A percentile compares a stretch with the other conserved stretches of the same genome.
Evolutionary conservation across 164 flowering plant species (phyloP).

Genomic region (Stephania yunnanensis): DNA sequence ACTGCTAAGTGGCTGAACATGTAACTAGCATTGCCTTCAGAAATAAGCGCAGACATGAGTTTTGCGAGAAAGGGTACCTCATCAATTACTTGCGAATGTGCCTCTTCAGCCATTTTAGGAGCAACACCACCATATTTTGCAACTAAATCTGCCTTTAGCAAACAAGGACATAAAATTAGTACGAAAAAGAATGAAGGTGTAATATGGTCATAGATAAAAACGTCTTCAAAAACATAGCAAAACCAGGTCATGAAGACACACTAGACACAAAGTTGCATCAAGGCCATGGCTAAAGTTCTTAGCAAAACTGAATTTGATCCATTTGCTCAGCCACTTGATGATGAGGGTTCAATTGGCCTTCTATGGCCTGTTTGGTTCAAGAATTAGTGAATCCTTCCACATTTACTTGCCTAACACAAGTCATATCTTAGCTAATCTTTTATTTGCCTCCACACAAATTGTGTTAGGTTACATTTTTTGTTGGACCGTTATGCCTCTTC

Average conservation of each 20-base stretch:
- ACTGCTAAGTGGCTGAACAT: too few species aligned
- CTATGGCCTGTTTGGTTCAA: not conserved
- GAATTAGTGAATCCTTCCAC: too few species aligned
- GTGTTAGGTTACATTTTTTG: too few species aligned
- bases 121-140: slow-evolving; percentile 88
- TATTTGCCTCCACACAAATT: too few species aligned
- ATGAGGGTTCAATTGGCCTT: not conserved
- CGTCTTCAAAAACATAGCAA: not conserved
- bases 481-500: too few species aligned
- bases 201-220: not conserved
- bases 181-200: not conserved
- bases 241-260: not conserved
- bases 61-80: slow-evolving; percentile 35
- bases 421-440: too few species aligned
- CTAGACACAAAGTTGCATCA: not conserved
- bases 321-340: not conserved
- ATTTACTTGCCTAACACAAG: too few species aligned
- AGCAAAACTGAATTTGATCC: not conserved
- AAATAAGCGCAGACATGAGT: not conserved
- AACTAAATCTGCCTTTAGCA: slow-evolving; percentile 78
- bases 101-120: slow-evolving; percentile 97
- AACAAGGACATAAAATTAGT: slow-evolving; percentile 14
- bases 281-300: not conserved
- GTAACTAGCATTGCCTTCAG: too few species aligned
- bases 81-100: slow-evolving; percentile 76